These are phyloP conservation scores for Epichloe scottii DNA, from an alignment of 2,329 filamentous ascomycete species.

Conservation along the genomic window DNA sequence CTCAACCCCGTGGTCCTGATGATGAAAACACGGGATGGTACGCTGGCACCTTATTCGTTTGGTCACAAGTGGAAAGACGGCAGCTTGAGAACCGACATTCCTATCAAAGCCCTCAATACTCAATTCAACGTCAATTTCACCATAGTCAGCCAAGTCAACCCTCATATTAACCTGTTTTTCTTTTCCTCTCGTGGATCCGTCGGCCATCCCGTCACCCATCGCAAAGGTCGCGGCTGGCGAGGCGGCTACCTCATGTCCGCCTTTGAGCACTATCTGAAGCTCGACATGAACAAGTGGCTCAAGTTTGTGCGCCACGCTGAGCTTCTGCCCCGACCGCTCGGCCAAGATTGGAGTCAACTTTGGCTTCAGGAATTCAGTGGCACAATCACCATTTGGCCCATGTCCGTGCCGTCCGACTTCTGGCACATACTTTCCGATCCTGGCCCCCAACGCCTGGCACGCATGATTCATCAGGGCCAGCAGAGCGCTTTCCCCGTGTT, in stretches of 20 bases:
- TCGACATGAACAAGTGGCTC: constrained; percentile 95
- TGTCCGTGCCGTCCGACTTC: constrained; percentile 67
- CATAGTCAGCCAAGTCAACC: constrained; percentile 81
- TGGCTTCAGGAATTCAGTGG: constrained; percentile 94
- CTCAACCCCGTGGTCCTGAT: constrained; percentile 88
- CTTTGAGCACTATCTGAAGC: constrained; percentile 86
- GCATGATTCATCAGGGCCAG: constrained; percentile 85
- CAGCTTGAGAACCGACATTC: constrained; percentile 86
- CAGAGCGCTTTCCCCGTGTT: constrained; percentile 84
- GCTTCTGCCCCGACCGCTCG: constrained; percentile 75
- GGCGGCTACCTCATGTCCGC: constrained; percentile 90
- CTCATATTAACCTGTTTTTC: constrained; percentile 97
- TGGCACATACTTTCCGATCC: constrained; percentile 79
- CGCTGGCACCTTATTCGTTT: constrained; percentile 80
- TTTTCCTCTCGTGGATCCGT: constrained; percentile 89
- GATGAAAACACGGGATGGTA: constrained; percentile 72
- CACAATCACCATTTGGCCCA: constrained; percentile 94
- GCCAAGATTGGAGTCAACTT: constrained; percentile 93
- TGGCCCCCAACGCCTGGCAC: constrained; percentile 56
- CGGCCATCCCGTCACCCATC: constrained; percentile 85
- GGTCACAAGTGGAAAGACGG: constrained; percentile 99
- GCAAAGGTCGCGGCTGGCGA: constrained; percentile 85
- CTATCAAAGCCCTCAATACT: constrained; percentile 82
- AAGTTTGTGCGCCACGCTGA: constrained; percentile 89
- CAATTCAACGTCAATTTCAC: constrained; percentile 99